Conservation (phyloP, 306 rosid species). For the Pachyrhizus erosus region DNA sequence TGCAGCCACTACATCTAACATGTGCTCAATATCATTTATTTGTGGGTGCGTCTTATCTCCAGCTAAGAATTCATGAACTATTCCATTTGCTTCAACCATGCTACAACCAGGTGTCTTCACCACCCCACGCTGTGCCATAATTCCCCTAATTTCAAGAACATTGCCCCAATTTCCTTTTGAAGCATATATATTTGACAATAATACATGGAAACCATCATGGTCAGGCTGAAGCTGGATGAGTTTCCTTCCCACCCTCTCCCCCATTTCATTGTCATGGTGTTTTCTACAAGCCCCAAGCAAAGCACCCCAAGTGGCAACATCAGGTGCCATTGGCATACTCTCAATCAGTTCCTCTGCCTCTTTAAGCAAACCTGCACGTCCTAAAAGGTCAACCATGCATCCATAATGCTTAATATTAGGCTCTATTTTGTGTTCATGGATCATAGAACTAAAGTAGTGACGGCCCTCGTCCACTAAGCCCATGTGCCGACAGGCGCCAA, state of each 20-base stretch:
- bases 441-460: conserved; percentile 65
- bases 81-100: conserved; percentile 76
- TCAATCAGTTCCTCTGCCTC: conserved; percentile 82
- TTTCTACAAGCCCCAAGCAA: conserved; percentile 84
- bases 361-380: conserved; percentile 80
- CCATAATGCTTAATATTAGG: conserved; percentile 82
- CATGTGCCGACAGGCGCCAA: conserved; percentile 91
- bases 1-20: conserved; percentile 65
- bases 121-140: conserved; percentile 67
- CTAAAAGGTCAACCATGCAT: conserved; percentile 92
- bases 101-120: conserved; percentile 87
- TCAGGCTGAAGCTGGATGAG: conserved; percentile 80
- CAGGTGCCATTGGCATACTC: conserved; percentile 79
- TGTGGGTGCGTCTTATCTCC: conserved; percentile 76
- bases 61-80: conserved; percentile 74
- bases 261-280: conserved; percentile 67
- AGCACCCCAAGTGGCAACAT: conserved; percentile 91
- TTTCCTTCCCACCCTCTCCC: conserved; percentile 78
- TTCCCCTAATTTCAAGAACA: conserved; percentile 72
- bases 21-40: conserved; percentile 65
- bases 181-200: conserved; percentile 83
- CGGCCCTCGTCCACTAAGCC: conserved; percentile 85
- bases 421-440: conserved; percentile 64
- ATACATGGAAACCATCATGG: conserved; percentile 79
- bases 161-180: conserved; percentile 79